Evolutionary conservation across 2,329 filamentous ascomycete genomes (phyloP).

Genomic region (Cordyceps tenuipes): DNA sequence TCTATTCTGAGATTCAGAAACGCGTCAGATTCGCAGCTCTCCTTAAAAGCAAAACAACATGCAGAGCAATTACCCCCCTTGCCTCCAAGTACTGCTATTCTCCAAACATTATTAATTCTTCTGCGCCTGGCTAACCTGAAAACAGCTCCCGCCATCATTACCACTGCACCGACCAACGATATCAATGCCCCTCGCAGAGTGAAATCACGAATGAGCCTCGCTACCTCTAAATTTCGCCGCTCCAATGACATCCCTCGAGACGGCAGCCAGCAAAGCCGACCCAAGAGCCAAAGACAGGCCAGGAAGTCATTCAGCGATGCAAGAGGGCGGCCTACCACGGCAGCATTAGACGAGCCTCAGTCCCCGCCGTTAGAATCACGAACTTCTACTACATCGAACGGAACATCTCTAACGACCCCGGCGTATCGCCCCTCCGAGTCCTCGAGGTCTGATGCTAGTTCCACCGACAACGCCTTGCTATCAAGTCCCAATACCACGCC

Average conservation of each 20-base stretch:
- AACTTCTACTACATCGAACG: slow-evolving; percentile 21
- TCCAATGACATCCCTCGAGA: slow-evolving; percentile 39
- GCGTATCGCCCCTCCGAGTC: slow-evolving; percentile 56
- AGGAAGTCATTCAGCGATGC: slow-evolving; percentile 39
- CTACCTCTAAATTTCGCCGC: slow-evolving; percentile 42
- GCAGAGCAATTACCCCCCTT: slow-evolving; percentile 47
- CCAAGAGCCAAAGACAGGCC: slow-evolving; percentile 14
- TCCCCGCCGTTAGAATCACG: slow-evolving; percentile 24
- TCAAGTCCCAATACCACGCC: slow-evolving; percentile 53
- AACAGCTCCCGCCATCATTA: slow-evolving; percentile 70
- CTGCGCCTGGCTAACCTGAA: slow-evolving; percentile 19
- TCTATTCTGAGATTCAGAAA: slow-evolving; percentile 78
- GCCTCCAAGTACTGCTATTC: slow-evolving; percentile 42
- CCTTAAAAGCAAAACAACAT: slow-evolving; percentile 64
- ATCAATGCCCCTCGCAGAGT: slow-evolving; percentile 46
- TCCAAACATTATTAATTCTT: slow-evolving; percentile 12
- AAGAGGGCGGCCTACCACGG: slow-evolving; percentile 22
- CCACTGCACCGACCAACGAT: slow-evolving; percentile 75
- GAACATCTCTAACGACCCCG: slow-evolving; percentile 40
- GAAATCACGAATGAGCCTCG: slow-evolving; percentile 45
- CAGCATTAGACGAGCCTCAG: slow-evolving; percentile 48
- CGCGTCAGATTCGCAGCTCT: slow-evolving; percentile 86
- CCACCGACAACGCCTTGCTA: slow-evolving; percentile 54
- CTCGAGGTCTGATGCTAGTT: slow-evolving; percentile 80
- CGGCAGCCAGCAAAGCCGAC: background rate